Evolutionary conservation across 1,139 yeast genomes (phyloP).

Genomic region (Diutina siamensis): DNA sequence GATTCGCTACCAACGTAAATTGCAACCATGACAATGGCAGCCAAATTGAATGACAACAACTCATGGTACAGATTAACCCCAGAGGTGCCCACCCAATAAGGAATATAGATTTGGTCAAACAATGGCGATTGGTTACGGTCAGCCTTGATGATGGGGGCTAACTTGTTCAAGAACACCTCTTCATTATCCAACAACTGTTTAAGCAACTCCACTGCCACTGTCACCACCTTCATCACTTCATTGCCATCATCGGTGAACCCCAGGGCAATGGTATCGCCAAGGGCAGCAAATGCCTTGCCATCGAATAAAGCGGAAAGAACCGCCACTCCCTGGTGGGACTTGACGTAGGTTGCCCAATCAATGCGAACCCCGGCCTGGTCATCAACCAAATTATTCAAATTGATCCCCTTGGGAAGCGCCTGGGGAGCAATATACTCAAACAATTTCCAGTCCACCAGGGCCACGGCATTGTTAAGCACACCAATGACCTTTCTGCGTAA

Average conservation of each 20-base stretch:
- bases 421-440: conserved; percentile 28
- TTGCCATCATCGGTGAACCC: not conserved
- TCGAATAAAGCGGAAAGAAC: conserved; percentile 51
- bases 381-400: not conserved
- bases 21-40: conserved; percentile 13
- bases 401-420: not conserved
- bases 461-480: conserved; percentile 41
- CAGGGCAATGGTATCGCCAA: conserved; percentile 13
- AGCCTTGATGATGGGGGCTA: conserved; percentile 15
- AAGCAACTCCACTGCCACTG: conserved; percentile 29
- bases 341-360: conserved; percentile 18
- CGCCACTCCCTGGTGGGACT: conserved; percentile 61
- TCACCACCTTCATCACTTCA: conserved; percentile 18
- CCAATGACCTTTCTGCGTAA: conserved; percentile 45
- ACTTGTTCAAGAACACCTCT: conserved; percentile 21
- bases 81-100: conserved; percentile 44
- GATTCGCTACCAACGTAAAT: not conserved
- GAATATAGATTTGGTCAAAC: conserved; percentile 37
- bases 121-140: conserved; percentile 9
- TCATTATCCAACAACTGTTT: conserved; percentile 44
- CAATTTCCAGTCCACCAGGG: conserved; percentile 54
- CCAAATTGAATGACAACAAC: conserved; percentile 55
- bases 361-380: not conserved
- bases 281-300: conserved; percentile 40
- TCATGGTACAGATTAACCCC: conserved; percentile 60